Conservation (phyloP, 768 basidiomycete species). For the Trametes punicea region DNA sequence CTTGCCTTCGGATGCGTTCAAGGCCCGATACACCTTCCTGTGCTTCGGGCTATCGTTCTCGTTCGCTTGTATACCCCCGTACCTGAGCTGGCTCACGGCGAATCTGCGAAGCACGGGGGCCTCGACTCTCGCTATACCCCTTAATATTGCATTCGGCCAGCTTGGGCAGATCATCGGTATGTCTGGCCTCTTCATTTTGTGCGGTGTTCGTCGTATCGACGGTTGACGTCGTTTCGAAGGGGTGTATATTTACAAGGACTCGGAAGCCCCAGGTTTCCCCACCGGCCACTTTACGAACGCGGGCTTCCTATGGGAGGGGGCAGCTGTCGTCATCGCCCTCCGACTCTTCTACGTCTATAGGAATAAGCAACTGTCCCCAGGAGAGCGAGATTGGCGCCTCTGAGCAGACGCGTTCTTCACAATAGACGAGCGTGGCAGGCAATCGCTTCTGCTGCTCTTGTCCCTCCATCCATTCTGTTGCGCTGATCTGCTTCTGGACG, state of each 20-base stretch:
- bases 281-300: slow-evolving; percentile 37
- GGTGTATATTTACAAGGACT: slow-evolving; percentile 29
- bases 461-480: neutral
- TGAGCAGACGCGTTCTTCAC: neutral
- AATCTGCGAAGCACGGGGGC: slow-evolving; percentile 32
- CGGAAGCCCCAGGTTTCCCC: slow-evolving; percentile 32
- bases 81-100: slow-evolving; percentile 36
- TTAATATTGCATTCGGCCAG: slow-evolving; percentile 35
- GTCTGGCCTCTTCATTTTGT: neutral
- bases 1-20: slow-evolving; percentile 24
- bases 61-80: slow-evolving; percentile 33
- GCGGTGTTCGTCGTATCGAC: neutral
- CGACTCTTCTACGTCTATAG: slow-evolving; percentile 17
- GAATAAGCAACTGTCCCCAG: slow-evolving; percentile 15
- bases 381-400: slow-evolving; percentile 18
- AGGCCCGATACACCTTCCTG: slow-evolving; percentile 32
- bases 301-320: slow-evolving; percentile 27
- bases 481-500: too few species aligned
- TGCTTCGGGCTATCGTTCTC: slow-evolving; percentile 32
- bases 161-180: slow-evolving; percentile 35
- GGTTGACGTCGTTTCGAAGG: slow-evolving; percentile 7
- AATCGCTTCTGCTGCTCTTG: too few species aligned
- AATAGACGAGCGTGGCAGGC: too few species aligned
- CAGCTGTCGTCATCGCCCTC: slow-evolving; percentile 15
- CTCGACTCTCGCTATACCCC: slow-evolving; percentile 30